Percentiles rank a stretch among this genome's conserved stretches.
phyloP scores from a whole-genome alignment of 306 rosid species.

The Alnus glutinosa region DNA sequence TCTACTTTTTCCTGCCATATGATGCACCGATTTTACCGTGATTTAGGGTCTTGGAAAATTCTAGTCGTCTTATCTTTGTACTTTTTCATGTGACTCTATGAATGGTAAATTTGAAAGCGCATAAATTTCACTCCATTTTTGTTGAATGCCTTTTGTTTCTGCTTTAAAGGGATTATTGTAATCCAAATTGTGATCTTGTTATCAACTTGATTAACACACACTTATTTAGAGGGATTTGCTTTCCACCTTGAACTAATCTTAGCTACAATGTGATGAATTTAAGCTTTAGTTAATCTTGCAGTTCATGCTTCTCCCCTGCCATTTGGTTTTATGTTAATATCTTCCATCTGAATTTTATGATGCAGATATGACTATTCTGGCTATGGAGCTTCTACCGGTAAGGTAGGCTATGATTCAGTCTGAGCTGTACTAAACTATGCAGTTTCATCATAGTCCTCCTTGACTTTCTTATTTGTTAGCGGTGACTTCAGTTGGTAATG shows the following conservation, averaged over 20 bases:
- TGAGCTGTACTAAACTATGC: constrained; percentile 4
- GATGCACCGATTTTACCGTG: not conserved
- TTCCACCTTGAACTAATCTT: not conserved
- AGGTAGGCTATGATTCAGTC: constrained; percentile 54
- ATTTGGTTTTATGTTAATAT: constrained; percentile 23
- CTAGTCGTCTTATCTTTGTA: not conserved
- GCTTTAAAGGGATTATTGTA: not conserved
- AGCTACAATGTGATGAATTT: constrained; percentile 5
- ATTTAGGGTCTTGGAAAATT: not conserved
- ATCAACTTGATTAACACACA: not conserved
- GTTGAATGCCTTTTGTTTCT: not conserved
- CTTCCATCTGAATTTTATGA: constrained; percentile 30
- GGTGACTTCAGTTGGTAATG: not conserved
- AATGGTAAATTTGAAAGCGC: not conserved
- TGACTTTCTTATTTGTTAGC: not conserved
- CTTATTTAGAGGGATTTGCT: not conserved
- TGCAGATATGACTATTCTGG: constrained; percentile 99
- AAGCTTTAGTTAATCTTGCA: constrained; percentile 1
- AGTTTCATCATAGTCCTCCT: constrained; percentile 4
- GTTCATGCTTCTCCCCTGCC: not conserved
- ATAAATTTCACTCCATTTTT: not conserved
- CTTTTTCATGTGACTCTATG: not conserved
- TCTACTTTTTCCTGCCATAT: not conserved
- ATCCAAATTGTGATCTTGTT: not conserved
- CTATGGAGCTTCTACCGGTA: constrained; percentile 97